Evolutionary conservation across 192 early-diverging fungal genomes (phyloP).

Genomic region (Coemansia sp.): DNA sequence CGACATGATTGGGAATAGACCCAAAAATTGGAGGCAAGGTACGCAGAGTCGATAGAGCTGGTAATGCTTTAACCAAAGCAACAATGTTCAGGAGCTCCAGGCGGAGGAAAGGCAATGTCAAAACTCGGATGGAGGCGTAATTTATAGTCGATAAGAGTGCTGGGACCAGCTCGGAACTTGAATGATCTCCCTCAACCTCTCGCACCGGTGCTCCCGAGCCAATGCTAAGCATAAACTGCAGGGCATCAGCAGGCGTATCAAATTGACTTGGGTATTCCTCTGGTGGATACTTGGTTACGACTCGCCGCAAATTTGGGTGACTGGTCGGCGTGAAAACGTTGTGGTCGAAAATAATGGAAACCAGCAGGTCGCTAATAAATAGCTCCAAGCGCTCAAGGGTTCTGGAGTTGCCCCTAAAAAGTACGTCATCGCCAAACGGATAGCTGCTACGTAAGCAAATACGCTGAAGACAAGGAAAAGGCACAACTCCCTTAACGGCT

Average conservation of each 20-base stretch:
- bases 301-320: not conserved
- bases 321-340: not conserved
- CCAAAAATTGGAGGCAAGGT: not conserved
- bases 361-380: not conserved
- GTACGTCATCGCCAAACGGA: slow-evolving; percentile 12
- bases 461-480: not conserved
- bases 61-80: not conserved
- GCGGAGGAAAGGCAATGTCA: not conserved
- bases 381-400: slow-evolving; percentile 4
- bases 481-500: not conserved
- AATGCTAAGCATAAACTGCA: slow-evolving; percentile 3
- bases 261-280: not conserved
- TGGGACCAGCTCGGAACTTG: not conserved
- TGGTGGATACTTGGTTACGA: not conserved
- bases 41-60: not conserved
- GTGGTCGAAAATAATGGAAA: not conserved
- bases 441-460: not conserved
- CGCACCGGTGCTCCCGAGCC: not conserved
- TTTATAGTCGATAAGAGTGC: not conserved
- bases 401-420: slow-evolving; percentile 1
- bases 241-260: not conserved
- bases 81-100: not conserved
- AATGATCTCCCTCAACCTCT: not conserved
- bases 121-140: not conserved
- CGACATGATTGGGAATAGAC: not conserved